Percentiles rank a stretch among this genome's conserved stretches.
Evolutionary conservation across 2,329 filamentous ascomycete genomes (phyloP).

Genomic region (Fusarium palustre): DNA sequence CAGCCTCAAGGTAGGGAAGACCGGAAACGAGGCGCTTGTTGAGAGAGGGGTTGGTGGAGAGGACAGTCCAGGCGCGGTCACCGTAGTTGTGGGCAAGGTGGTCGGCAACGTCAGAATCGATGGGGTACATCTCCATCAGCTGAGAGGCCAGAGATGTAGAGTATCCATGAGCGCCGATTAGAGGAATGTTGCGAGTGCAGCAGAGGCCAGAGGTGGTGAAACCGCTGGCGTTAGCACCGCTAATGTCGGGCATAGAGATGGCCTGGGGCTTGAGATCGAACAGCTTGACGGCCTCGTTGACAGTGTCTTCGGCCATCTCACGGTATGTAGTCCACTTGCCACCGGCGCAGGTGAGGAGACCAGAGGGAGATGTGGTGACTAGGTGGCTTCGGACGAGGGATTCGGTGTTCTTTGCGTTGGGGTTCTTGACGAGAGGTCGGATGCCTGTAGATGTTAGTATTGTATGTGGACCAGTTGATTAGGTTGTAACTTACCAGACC

Average conservation of each 20-base stretch:
- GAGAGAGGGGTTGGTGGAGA: slow-evolving; percentile 64
- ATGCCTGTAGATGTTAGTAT: slow-evolving; percentile 61
- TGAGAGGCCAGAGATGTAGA: slow-evolving; percentile 52
- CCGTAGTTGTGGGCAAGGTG: slow-evolving; percentile 58
- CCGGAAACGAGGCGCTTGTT: slow-evolving; percentile 72
- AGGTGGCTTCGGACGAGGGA: slow-evolving; percentile 86
- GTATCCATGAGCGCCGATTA: slow-evolving; percentile 82
- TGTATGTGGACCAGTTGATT: fast-evolving
- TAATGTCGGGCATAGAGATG: slow-evolving; percentile 70
- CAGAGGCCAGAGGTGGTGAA: slow-evolving; percentile 74
- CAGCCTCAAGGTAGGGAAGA: slow-evolving; percentile 80
- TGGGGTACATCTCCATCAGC: slow-evolving; percentile 53
- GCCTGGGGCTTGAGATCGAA: slow-evolving; percentile 69
- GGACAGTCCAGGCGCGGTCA: slow-evolving; percentile 76
- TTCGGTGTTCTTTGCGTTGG: slow-evolving; percentile 83
- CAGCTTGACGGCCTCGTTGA: slow-evolving; percentile 78
- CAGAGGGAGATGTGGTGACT: slow-evolving; percentile 78
- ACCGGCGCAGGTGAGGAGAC: slow-evolving; percentile 82
- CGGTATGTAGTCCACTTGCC: slow-evolving; percentile 93
- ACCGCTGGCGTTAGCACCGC: slow-evolving; percentile 66
- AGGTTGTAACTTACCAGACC: slow-evolving; percentile 70
- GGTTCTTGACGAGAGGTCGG: slow-evolving; percentile 82
- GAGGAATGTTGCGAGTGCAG: slow-evolving; percentile 78
- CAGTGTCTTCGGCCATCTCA: slow-evolving; percentile 88
- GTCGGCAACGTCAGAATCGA: slow-evolving; percentile 56